Conservation (phyloP, 257 asterid species). For the Rauvolfia tetraphylla region DNA sequence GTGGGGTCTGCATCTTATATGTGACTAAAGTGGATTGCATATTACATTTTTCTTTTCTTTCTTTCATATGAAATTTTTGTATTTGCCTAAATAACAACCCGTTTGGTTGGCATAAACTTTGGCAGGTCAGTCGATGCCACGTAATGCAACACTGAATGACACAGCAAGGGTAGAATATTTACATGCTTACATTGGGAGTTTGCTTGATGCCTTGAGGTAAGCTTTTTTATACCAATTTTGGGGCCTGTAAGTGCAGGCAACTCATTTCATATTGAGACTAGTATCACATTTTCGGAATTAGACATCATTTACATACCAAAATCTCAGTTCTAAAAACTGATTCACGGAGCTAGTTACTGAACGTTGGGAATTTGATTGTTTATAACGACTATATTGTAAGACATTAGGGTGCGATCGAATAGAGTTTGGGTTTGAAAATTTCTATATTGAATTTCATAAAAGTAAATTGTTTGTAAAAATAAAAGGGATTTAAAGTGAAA, state of each 20-base stretch:
- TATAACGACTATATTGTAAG: background rate
- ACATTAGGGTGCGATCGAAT: too few species aligned
- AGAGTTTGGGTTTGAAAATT: too few species aligned
- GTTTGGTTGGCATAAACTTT: background rate
- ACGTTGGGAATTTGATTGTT: background rate
- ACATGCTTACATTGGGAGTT: conserved; percentile 39
- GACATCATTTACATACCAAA: too few species aligned
- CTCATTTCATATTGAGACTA: background rate
- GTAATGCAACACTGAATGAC: conserved; percentile 43
- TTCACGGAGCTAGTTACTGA: background rate
- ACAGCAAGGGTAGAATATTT: conserved; percentile 40
- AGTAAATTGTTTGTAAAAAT: too few species aligned
- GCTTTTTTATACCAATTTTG: background rate
- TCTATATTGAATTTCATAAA: too few species aligned
- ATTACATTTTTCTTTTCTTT: background rate
- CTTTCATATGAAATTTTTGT: background rate
- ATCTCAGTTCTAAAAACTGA: background rate
- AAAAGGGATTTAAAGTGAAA: too few species aligned
- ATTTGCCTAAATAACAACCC: background rate
- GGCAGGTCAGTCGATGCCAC: conserved; percentile 35
- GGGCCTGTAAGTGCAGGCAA: background rate
- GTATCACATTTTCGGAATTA: background rate
- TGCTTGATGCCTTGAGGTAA: conserved; percentile 54
- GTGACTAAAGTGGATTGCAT: background rate
- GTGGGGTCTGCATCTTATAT: background rate